These are phyloP conservation scores for Mucor lusitanicus DNA, from an alignment of 371 early-diverging fungal species.

Conservation along the genomic window DNA sequence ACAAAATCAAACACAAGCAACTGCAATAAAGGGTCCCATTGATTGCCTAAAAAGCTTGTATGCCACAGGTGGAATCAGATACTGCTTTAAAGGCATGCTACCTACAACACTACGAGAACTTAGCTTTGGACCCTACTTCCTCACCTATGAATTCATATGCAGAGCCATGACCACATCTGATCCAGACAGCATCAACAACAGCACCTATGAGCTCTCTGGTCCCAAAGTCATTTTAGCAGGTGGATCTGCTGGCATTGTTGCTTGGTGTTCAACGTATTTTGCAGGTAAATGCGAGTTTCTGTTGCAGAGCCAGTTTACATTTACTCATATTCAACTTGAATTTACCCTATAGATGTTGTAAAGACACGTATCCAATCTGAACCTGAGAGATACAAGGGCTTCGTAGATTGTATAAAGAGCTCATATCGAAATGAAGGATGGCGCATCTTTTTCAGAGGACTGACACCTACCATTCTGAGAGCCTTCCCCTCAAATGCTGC, in stretches of 20 bases:
- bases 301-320: neutral
- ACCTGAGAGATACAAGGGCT: slow-evolving; percentile 56
- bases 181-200: neutral
- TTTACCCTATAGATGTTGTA: slow-evolving; percentile 61
- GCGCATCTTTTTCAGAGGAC: slow-evolving; percentile 68
- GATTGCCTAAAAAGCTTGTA: slow-evolving; percentile 65
- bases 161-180: slow-evolving; percentile 31
- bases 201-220: slow-evolving; percentile 48
- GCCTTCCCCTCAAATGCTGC: slow-evolving; percentile 89
- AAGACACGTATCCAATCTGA: slow-evolving; percentile 77
- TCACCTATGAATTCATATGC: slow-evolving; percentile 68
- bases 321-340: neutral
- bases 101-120: slow-evolving; percentile 72
- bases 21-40: slow-evolving; percentile 49
- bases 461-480: slow-evolving; percentile 76
- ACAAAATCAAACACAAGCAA: slow-evolving; percentile 51
- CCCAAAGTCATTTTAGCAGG: slow-evolving; percentile 68
- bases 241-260: slow-evolving; percentile 75
- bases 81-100: slow-evolving; percentile 63
- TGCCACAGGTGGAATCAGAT: slow-evolving; percentile 58
- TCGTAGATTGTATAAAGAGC: slow-evolving; percentile 51
- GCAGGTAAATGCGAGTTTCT: slow-evolving; percentile 40
- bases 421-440: slow-evolving; percentile 66
- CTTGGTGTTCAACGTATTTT: slow-evolving; percentile 81
- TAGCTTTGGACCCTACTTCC: slow-evolving; percentile 80